phyloP scores from a whole-genome alignment of 140 eudicot genomes.

The Oenanthe javanica region DNA sequence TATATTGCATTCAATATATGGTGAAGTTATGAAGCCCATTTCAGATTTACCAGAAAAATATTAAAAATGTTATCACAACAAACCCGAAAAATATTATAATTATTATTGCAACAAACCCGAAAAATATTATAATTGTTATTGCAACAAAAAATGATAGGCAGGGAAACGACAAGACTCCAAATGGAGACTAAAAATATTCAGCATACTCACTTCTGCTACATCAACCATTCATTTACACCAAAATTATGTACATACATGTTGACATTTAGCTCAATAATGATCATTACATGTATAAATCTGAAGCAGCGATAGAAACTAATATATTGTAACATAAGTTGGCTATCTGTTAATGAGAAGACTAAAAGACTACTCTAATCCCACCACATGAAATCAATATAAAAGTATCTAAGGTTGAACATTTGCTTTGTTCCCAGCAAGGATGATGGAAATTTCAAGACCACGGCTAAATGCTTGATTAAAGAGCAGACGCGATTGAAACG shows the following conservation, averaged over 20 bases:
- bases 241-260: neutral
- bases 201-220: neutral
- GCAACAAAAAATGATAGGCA: no score
- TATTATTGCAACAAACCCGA: no score
- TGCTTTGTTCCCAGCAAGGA: conserved; percentile 99
- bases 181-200: neutral
- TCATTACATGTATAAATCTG: neutral
- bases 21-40: neutral
- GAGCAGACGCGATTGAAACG: conserved; percentile 95
- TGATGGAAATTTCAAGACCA: conserved; percentile 90
- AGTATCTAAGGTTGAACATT: conserved; percentile 46
- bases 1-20: no score
- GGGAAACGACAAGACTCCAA: neutral
- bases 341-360: neutral
- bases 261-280: neutral
- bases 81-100: no score
- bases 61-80: no score
- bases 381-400: no score
- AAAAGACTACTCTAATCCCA: neutral
- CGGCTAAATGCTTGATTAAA: conserved; percentile 99
- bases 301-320: no score
- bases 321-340: neutral
- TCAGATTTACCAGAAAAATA: no score
- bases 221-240: neutral
- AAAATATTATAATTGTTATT: no score